These are phyloP conservation scores for Lenwebbia sp. DNA, from an alignment of 345 rosid species.

Conservation along the genomic window DNA sequence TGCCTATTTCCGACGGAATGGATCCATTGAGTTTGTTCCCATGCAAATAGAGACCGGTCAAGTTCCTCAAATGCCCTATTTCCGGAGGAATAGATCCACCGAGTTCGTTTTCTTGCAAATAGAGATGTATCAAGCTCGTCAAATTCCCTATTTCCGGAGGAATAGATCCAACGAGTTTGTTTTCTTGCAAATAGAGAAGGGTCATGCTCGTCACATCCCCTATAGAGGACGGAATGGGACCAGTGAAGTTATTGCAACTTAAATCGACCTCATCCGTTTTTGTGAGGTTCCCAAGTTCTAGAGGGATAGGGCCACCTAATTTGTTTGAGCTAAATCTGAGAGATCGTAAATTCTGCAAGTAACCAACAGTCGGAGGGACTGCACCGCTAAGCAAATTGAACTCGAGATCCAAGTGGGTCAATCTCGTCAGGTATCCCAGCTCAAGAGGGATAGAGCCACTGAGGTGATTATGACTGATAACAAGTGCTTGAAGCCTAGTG, in stretches of 20 bases:
- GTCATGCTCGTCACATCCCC: background rate
- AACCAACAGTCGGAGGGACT: too few relatives aligned
- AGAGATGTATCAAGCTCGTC: too few relatives aligned
- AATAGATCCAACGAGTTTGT: background rate
- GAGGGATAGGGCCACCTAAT: background rate
- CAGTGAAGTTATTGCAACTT: background rate
- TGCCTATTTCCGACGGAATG: too few relatives aligned
- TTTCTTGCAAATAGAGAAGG: background rate
- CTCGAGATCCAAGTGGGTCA: rapidly evolving
- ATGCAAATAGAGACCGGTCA: too few relatives aligned
- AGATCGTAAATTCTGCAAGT: too few relatives aligned
- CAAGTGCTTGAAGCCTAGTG: background rate
- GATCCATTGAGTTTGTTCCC: too few relatives aligned
- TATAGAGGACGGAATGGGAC: background rate
- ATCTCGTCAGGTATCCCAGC: background rate
- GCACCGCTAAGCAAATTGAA: background rate
- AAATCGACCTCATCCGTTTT: background rate
- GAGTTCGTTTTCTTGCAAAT: too few relatives aligned
- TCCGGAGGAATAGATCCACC: too few relatives aligned
- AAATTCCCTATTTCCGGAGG: too few relatives aligned
- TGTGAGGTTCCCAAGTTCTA: background rate
- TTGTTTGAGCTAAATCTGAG: background rate
- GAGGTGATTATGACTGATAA: background rate
- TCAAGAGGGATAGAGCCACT: background rate
- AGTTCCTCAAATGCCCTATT: too few relatives aligned